phyloP scores from a whole-genome alignment of 1,139 yeast genomes.

The Yamadazyma spencermartinsiae region DNA sequence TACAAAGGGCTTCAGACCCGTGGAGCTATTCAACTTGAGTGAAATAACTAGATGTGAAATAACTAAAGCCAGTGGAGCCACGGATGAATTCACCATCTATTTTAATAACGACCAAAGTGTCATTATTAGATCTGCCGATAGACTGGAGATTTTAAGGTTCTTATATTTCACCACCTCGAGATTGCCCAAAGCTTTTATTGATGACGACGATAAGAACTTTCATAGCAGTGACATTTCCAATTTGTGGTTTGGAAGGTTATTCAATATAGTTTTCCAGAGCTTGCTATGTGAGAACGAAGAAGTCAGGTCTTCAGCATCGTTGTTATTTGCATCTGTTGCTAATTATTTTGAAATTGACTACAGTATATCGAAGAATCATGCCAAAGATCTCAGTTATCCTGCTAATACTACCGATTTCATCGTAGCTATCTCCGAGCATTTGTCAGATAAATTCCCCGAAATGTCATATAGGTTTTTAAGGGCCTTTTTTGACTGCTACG shows the following conservation, averaged over 20 bases:
- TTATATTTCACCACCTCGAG: constrained; percentile 66
- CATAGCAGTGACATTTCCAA: constrained; percentile 23
- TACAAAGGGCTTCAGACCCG: constrained; percentile 43
- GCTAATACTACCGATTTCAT: constrained; percentile 68
- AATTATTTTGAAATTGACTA: constrained; percentile 60
- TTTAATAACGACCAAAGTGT: constrained; percentile 45
- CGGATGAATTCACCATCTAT: constrained; percentile 56
- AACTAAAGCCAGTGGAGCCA: constrained; percentile 45
- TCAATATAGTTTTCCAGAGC: constrained; percentile 69
- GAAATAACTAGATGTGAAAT: constrained; percentile 55
- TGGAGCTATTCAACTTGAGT: constrained; percentile 52
- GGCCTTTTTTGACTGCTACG: constrained; percentile 61
- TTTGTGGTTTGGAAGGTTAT: constrained; percentile 57
- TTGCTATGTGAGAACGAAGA: constrained; percentile 58
- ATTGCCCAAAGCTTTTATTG: constrained; percentile 32
- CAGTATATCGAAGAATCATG: constrained; percentile 57
- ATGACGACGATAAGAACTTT: constrained; percentile 18
- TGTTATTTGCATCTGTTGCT: constrained; percentile 63
- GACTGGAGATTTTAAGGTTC: constrained; percentile 67
- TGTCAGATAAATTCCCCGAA: constrained; percentile 58
- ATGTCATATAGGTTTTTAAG: constrained; percentile 62
- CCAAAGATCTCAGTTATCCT: constrained; percentile 72
- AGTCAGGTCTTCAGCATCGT: constrained; percentile 64
- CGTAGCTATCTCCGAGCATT: constrained; percentile 55
- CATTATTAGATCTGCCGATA: constrained; percentile 59